Conservation (phyloP, 768 basidiomycete species). For the Pisolithus marmoratus region DNA sequence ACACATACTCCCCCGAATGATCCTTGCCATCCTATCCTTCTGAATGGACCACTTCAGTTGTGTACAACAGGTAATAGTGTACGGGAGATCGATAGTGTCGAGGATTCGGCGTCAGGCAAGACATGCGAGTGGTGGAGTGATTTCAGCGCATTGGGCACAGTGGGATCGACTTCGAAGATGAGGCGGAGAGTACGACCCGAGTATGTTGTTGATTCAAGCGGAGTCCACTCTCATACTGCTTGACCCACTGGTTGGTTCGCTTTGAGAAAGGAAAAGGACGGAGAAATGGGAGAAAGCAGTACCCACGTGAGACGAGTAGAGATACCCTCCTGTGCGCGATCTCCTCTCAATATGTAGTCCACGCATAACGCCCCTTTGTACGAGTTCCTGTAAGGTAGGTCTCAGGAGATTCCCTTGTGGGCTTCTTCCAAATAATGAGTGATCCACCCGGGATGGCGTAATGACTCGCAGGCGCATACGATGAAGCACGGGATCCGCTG, state of each 20-base stretch:
- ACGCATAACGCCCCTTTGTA: slow-evolving; percentile 64
- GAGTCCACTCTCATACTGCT: slow-evolving; percentile 58
- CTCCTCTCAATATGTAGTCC: slow-evolving; percentile 61
- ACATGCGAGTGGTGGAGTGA: slow-evolving; percentile 46
- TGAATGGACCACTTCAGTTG: slow-evolving; percentile 69
- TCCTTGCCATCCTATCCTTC: slow-evolving; percentile 53
- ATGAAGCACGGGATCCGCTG: slow-evolving; percentile 61
- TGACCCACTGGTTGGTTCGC: slow-evolving; percentile 44
- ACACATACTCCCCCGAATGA: slow-evolving; percentile 39
- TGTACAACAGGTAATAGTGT: slow-evolving; percentile 59
- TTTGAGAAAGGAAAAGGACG: neutral
- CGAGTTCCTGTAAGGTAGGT: slow-evolving; percentile 61
- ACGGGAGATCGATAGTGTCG: slow-evolving; percentile 50
- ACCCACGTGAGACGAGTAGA: slow-evolving; percentile 54
- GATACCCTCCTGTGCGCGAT: slow-evolving; percentile 62
- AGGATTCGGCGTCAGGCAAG: slow-evolving; percentile 60
- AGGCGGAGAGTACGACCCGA: slow-evolving; percentile 43
- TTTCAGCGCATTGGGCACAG: slow-evolving; percentile 34
- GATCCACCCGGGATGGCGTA: slow-evolving; percentile 61
- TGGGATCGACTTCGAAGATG: slow-evolving; percentile 47
- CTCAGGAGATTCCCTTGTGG: slow-evolving; percentile 51
- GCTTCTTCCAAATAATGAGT: slow-evolving; percentile 57
- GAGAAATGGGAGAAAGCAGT: neutral
- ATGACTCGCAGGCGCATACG: slow-evolving; percentile 54
- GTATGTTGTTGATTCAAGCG: slow-evolving; percentile 51